phyloP scores from a whole-genome alignment of 805 yeast species.

The Scheffersomyces ergatensis region DNA sequence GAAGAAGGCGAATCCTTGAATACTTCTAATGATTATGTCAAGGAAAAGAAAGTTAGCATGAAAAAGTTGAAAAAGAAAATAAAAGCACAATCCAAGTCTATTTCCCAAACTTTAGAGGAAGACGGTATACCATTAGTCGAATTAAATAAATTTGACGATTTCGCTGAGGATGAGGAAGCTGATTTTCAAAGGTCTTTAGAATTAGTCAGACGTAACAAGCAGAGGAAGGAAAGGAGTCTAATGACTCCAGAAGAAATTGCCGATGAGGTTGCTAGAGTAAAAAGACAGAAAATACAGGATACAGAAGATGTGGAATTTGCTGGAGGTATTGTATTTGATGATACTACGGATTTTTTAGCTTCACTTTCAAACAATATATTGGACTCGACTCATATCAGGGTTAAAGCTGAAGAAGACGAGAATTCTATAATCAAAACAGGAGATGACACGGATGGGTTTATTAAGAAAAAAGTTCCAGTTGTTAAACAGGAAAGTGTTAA shows the following conservation, averaged over 20 bases:
- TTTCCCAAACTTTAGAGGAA: conserved; percentile 15
- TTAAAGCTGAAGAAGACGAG: not conserved
- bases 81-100: conserved; percentile 25
- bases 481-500: conserved; percentile 21
- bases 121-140: conserved; percentile 30
- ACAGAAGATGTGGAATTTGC: conserved; percentile 8
- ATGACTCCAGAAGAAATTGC: conserved; percentile 37
- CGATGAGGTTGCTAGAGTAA: conserved; percentile 27
- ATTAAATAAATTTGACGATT: conserved; percentile 21
- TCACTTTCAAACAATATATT: not conserved
- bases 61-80: conserved; percentile 42
- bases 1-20: not conserved
- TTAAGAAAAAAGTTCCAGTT: conserved; percentile 17
- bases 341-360: conserved; percentile 12
- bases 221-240: conserved; percentile 20
- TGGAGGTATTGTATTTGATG: conserved; percentile 33
- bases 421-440: not conserved
- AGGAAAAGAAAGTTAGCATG: conserved; percentile 27
- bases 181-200: conserved; percentile 20
- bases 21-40: conserved; percentile 8
- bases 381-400: not conserved
- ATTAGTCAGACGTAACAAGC: conserved; percentile 18
- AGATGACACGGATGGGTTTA: not conserved
- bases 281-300: conserved; percentile 15
- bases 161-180: conserved; percentile 22